phyloP scores from a whole-genome alignment of 148 eudicot species.

The Chenopodium formosanum region DNA sequence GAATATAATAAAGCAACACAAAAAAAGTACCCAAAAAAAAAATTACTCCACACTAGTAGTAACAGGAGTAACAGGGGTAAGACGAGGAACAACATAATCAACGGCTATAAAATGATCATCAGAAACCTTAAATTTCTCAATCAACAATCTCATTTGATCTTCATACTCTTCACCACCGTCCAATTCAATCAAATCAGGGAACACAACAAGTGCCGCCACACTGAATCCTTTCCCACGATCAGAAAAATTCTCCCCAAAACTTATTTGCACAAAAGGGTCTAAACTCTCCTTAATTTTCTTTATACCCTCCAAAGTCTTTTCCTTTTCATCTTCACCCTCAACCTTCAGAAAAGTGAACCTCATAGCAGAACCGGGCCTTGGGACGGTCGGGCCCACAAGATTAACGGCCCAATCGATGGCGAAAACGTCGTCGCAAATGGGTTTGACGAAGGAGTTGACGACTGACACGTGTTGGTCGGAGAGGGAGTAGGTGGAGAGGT shows the following conservation, averaged over 20 bases:
- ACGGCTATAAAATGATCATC: slow-evolving; percentile 20
- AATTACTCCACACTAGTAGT: not conserved
- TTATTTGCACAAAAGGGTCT: slow-evolving; percentile 26
- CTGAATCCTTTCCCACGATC: slow-evolving; percentile 28
- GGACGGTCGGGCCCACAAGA: slow-evolving; percentile 11
- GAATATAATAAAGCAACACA: too few species aligned
- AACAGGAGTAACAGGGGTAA: not conserved
- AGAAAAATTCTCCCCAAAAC: slow-evolving; percentile 29
- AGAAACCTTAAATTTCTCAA: slow-evolving; percentile 12
- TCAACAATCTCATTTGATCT: slow-evolving; percentile 26
- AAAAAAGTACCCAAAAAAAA: not conserved
- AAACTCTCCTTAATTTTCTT: slow-evolving; percentile 12
- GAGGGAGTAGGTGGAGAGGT: slow-evolving; percentile 13
- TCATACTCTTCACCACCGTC: slow-evolving; percentile 44
- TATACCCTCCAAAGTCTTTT: slow-evolving; percentile 23
- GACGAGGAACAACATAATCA: slow-evolving; percentile 42
- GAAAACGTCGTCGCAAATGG: slow-evolving; percentile 25
- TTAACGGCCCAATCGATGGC: slow-evolving; percentile 26
- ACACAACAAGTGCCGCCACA: slow-evolving; percentile 32
- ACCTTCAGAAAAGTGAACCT: slow-evolving; percentile 25
- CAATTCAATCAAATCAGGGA: slow-evolving; percentile 35
- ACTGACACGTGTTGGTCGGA: slow-evolving; percentile 16
- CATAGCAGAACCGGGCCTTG: slow-evolving; percentile 34
- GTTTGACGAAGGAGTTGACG: slow-evolving; percentile 12
- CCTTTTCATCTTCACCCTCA: not conserved